Conservation (phyloP, 768 basidiomycete genomes). For the Pleurotus ostreatus region DNA sequence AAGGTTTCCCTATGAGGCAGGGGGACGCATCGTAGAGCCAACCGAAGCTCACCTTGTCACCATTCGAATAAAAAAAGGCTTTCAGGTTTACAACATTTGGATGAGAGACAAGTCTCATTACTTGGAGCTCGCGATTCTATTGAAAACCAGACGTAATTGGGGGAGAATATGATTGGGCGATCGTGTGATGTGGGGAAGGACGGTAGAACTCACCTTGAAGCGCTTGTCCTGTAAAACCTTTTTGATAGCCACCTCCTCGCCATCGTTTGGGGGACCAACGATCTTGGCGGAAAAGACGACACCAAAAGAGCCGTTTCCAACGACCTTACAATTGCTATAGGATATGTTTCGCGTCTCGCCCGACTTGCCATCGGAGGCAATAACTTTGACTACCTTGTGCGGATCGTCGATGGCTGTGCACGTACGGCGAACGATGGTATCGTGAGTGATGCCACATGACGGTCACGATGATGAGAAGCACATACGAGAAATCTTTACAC, state of each 20-base stretch:
- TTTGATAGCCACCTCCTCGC: slow-evolving; percentile 97
- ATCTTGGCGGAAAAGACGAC: slow-evolving; percentile 97
- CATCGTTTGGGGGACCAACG: slow-evolving; percentile 56
- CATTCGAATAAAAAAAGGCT: slow-evolving; percentile 99
- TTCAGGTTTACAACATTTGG: slow-evolving; percentile 97
- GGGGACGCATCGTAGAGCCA: slow-evolving; percentile 10
- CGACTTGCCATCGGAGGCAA: slow-evolving; percentile 92
- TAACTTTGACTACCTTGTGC: slow-evolving; percentile 91
- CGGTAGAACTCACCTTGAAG: slow-evolving; percentile 80
- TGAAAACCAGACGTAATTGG: not conserved
- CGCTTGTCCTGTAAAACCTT: slow-evolving; percentile 99
- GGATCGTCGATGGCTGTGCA: slow-evolving; percentile 86
- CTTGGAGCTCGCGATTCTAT: slow-evolving; percentile 98
- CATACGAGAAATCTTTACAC: slow-evolving; percentile 83
- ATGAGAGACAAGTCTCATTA: slow-evolving; percentile 95
- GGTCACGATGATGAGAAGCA: slow-evolving; percentile 19
- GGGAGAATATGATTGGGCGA: not conserved
- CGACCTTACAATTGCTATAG: slow-evolving; percentile 97
- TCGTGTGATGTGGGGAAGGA: not conserved
- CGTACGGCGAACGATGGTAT: slow-evolving; percentile 7
- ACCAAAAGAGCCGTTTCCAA: slow-evolving; percentile 98
- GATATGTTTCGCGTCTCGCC: slow-evolving; percentile 84
- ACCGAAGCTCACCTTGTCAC: slow-evolving; percentile 77
- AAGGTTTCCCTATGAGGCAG: slow-evolving; percentile 5
- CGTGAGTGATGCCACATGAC: not conserved